Percentiles rank a stretch among this genome's conserved stretches.
Conservation (phyloP, 2,329 filamentous ascomycete genomes). For the Thelonectria discophora region DNA sequence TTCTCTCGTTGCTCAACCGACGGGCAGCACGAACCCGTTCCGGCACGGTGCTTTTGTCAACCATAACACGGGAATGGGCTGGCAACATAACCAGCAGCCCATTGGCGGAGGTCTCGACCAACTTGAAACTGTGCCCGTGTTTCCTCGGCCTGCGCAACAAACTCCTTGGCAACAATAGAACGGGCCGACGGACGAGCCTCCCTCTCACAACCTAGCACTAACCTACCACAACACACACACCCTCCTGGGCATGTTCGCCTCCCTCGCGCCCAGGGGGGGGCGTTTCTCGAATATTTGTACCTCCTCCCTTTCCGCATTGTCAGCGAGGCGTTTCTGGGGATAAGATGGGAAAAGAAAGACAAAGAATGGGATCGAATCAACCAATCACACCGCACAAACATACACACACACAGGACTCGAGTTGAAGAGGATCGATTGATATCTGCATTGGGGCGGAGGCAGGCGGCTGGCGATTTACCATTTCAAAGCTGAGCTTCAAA, state of each 20-base stretch:
- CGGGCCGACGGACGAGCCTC: neutral
- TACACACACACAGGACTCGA: neutral
- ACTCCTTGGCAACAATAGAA: conserved; percentile 66
- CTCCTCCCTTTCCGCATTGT: conserved; percentile 42
- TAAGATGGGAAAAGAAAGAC: conserved; percentile 34
- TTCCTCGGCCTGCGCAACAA: conserved; percentile 79
- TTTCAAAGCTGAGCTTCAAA: conserved; percentile 12
- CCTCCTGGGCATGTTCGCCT: conserved; percentile 13
- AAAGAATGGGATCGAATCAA: conserved; percentile 24
- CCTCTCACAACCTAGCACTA: conserved; percentile 2
- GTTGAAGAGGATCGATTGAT: conserved; percentile 12
- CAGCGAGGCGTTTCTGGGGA: conserved; percentile 47
- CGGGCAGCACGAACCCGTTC: conserved; percentile 94
- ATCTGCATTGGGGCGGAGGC: conserved; percentile 8
- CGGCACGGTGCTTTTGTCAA: conserved; percentile 90
- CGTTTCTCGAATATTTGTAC: conserved; percentile 31
- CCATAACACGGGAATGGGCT: conserved; percentile 85
- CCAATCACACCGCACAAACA: conserved; percentile 1
- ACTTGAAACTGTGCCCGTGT: conserved; percentile 81
- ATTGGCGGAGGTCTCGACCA: conserved; percentile 85
- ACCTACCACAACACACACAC: conserved; percentile 9
- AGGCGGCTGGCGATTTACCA: conserved; percentile 3
- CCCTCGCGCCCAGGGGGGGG: conserved; percentile 8
- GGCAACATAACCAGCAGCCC: conserved; percentile 81
- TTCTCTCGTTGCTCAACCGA: conserved; percentile 75